These are phyloP conservation scores for Didymosphaeria variabile DNA, from an alignment of 2,329 filamentous ascomycete species.

Conservation along the genomic window DNA sequence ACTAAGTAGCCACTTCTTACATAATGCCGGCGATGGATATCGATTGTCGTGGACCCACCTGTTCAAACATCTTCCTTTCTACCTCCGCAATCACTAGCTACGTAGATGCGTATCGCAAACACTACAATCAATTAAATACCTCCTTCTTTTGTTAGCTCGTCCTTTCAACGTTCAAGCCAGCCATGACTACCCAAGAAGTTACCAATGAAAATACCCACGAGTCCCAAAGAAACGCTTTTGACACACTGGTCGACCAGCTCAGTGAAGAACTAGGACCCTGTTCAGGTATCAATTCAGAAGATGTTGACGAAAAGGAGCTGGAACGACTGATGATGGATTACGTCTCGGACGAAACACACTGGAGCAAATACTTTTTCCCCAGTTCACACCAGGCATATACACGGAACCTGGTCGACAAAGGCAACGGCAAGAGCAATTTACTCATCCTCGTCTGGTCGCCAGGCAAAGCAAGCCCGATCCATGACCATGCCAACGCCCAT, in stretches of 20 bases:
- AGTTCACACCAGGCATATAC: slow-evolving; percentile 79
- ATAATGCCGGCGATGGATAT: slow-evolving; percentile 29
- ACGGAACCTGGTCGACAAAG: slow-evolving; percentile 87
- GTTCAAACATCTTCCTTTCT: slow-evolving; percentile 2
- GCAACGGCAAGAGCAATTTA: slow-evolving; percentile 82
- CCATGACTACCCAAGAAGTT: slow-evolving; percentile 29
- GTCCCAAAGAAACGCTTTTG: slow-evolving; percentile 59
- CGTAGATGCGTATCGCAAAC: background rate
- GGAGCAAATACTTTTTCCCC: slow-evolving; percentile 78
- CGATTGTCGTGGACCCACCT: slow-evolving; percentile 5
- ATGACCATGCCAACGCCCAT: slow-evolving; percentile 82
- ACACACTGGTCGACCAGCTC: slow-evolving; percentile 76
- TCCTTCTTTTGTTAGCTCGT: background rate
- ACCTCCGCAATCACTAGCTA: background rate
- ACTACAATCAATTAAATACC: background rate
- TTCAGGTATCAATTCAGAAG: slow-evolving; percentile 82
- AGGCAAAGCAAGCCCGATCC: slow-evolving; percentile 82
- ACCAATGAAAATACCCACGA: too few relatives aligned
- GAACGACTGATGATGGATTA: slow-evolving; percentile 79
- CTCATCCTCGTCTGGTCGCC: slow-evolving; percentile 90
- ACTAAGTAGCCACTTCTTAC: slow-evolving; percentile 34
- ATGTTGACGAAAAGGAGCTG: slow-evolving; percentile 79
- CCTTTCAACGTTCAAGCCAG: background rate
- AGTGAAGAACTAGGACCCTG: slow-evolving; percentile 79
- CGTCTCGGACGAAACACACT: slow-evolving; percentile 72